Conservation (phyloP, 2,329 filamentous ascomycete species). For the Pseudogymnoascus verrucosus region DNA sequence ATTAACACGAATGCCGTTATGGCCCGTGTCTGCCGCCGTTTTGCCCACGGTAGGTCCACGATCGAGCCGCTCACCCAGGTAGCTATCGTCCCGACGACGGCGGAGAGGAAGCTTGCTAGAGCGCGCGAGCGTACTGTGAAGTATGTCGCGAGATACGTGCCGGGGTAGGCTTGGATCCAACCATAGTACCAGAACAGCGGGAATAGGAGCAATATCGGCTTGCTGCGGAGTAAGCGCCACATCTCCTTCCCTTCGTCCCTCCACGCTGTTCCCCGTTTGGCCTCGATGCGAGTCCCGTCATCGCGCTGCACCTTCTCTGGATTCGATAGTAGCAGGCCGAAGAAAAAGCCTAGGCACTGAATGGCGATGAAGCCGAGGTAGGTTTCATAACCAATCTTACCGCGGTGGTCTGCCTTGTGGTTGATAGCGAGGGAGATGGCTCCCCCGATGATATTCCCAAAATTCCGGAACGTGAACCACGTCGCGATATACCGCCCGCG, state of each 20-base stretch:
- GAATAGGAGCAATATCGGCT: slow-evolving; percentile 30
- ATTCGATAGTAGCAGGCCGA: slow-evolving; percentile 36
- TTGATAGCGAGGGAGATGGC: slow-evolving; percentile 43
- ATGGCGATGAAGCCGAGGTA: slow-evolving; percentile 40
- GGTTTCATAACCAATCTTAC: slow-evolving; percentile 32
- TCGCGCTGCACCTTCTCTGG: slow-evolving; percentile 37
- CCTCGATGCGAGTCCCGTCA: slow-evolving; percentile 33
- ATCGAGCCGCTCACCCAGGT: slow-evolving; percentile 32
- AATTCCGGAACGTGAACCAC: slow-evolving; percentile 35
- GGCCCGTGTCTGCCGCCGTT: slow-evolving; percentile 33
- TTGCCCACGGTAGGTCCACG: slow-evolving; percentile 33
- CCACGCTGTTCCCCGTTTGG: slow-evolving; percentile 25
- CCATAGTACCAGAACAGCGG: slow-evolving; percentile 31
- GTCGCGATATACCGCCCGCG: slow-evolving; percentile 20
- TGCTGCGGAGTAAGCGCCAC: slow-evolving; percentile 29
- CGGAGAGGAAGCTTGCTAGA: slow-evolving; percentile 26
- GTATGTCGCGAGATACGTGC: slow-evolving; percentile 35
- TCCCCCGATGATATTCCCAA: slow-evolving; percentile 40
- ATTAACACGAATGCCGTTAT: slow-evolving; percentile 34
- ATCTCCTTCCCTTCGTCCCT: slow-evolving; percentile 29
- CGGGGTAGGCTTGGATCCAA: slow-evolving; percentile 34
- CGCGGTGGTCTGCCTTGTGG: slow-evolving; percentile 29
- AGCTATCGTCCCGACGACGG: slow-evolving; percentile 17
- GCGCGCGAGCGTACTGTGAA: slow-evolving; percentile 36
- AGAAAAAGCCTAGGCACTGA: slow-evolving; percentile 36